Conservation (phyloP, 2,329 filamentous ascomycete species). For the Microsporum canis region DNA sequence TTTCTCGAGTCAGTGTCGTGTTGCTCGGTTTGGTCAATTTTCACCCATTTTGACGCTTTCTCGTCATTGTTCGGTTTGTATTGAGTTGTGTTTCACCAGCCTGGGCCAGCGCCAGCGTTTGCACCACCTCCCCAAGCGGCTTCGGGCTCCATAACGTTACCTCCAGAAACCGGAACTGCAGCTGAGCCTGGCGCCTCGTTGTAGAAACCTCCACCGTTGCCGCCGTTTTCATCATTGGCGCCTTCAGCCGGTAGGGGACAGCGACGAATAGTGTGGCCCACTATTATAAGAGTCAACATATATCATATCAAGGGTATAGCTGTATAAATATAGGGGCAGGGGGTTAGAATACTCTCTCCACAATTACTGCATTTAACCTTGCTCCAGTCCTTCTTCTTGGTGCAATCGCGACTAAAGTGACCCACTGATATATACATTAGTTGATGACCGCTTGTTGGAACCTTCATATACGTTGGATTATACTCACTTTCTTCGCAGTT, state of each 20-base stretch:
- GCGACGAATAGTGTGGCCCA: slow-evolving; percentile 34
- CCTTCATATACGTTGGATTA: background rate
- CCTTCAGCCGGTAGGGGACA: slow-evolving; percentile 24
- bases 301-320: background rate
- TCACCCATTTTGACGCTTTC: background rate
- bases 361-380: slow-evolving; percentile 37
- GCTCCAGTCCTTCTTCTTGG: slow-evolving; percentile 33
- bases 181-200: background rate
- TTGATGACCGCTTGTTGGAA: slow-evolving; percentile 9
- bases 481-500: slow-evolving; percentile 35
- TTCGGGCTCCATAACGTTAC: background rate
- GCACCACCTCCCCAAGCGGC: background rate
- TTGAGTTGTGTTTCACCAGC: background rate
- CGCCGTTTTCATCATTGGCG: slow-evolving; percentile 11
- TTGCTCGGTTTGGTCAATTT: background rate
- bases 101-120: background rate
- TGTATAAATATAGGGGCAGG: background rate
- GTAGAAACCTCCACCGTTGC: slow-evolving; percentile 11
- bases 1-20: background rate
- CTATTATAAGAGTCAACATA: slow-evolving; percentile 19
- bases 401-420: slow-evolving; percentile 35
- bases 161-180: background rate
- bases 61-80: background rate
- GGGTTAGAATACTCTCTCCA: slow-evolving; percentile 29
- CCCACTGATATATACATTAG: slow-evolving; percentile 22